A percentile compares a stretch with the other conserved stretches of the same genome.
These are phyloP conservation scores for Myxozyma neotropica DNA, from an alignment of 805 yeast genomes.

Conservation along the genomic window DNA sequence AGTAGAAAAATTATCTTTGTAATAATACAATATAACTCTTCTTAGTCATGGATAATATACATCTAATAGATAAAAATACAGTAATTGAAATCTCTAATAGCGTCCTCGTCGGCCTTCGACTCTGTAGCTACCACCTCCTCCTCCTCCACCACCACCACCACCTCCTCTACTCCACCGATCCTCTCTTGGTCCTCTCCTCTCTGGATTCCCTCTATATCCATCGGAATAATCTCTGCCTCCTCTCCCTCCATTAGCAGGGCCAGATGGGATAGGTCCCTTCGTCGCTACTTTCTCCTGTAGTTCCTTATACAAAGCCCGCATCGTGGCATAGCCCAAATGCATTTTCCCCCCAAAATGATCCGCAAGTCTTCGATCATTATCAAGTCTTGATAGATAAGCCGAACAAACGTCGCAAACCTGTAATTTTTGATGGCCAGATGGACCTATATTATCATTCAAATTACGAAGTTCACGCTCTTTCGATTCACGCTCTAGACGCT, in stretches of 20 bases:
- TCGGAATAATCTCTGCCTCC: constrained; percentile 10
- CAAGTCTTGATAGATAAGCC: constrained; percentile 80
- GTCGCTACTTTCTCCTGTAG: constrained; percentile 18
- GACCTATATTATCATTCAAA: constrained; percentile 73
- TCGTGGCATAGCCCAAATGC: constrained; percentile 77
- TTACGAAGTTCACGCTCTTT: constrained; percentile 60
- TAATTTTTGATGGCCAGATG: constrained; percentile 83
- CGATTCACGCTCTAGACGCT: constrained; percentile 50
- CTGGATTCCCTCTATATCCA: constrained; percentile 4
- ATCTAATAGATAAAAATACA: not conserved
- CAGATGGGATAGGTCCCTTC: not conserved
- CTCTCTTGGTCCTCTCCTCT: constrained; percentile 2
- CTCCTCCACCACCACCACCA: no score
- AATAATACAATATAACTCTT: no score
- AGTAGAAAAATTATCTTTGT: no score
- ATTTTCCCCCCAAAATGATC: constrained; percentile 86
- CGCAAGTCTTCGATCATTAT: constrained; percentile 83
- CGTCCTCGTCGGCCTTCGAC: not conserved
- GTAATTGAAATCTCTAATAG: not conserved
- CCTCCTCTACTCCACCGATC: constrained; percentile 8
- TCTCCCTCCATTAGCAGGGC: not conserved
- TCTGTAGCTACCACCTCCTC: not conserved
- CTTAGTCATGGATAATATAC: not conserved
- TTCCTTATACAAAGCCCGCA: constrained; percentile 50
- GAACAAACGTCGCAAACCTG: constrained; percentile 92